A percentile compares a stretch with the other conserved stretches of the same genome.
Conservation (phyloP, 768 basidiomycete species). For the Lepiota venenata region DNA sequence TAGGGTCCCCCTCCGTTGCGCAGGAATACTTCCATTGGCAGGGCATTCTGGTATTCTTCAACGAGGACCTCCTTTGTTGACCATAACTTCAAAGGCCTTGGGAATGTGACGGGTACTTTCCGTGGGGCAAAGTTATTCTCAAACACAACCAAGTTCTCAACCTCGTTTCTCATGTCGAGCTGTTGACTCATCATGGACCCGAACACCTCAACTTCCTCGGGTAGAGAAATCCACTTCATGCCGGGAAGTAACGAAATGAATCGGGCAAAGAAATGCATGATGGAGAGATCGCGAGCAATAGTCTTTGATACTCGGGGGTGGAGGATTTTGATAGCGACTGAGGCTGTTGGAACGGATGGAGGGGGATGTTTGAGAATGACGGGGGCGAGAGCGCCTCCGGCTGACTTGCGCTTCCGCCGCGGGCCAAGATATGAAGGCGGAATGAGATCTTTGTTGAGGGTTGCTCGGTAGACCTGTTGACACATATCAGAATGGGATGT, state of each 20-base stretch:
- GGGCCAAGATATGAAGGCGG: constrained; percentile 83
- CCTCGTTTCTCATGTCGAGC: constrained; percentile 87
- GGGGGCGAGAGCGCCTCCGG: constrained; percentile 43
- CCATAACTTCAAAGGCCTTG: constrained; percentile 79
- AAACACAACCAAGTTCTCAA: constrained; percentile 80
- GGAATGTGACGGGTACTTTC: constrained; percentile 84
- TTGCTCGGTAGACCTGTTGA: constrained; percentile 82
- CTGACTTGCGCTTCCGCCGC: constrained; percentile 51
- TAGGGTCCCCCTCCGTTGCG: constrained; percentile 90
- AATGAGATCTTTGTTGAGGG: constrained; percentile 77
- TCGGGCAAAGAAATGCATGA: constrained; percentile 92
- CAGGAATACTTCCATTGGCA: constrained; percentile 86
- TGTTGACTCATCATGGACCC: constrained; percentile 97
- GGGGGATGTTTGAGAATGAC: constrained; percentile 63
- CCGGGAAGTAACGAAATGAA: constrained; percentile 79
- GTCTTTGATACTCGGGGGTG: constrained; percentile 83
- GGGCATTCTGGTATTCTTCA: constrained; percentile 91
- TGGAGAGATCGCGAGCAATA: constrained; percentile 86
- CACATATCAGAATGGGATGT: not conserved
- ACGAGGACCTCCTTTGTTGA: constrained; percentile 81
- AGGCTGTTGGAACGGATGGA: constrained; percentile 73
- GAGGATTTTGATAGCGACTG: constrained; percentile 94
- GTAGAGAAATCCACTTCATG: constrained; percentile 94
- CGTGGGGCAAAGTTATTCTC: constrained; percentile 82
- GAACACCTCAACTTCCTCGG: constrained; percentile 93